Conservation (phyloP, 495 filamentous ascomycete genomes). For the Neurospora sp. region DNA sequence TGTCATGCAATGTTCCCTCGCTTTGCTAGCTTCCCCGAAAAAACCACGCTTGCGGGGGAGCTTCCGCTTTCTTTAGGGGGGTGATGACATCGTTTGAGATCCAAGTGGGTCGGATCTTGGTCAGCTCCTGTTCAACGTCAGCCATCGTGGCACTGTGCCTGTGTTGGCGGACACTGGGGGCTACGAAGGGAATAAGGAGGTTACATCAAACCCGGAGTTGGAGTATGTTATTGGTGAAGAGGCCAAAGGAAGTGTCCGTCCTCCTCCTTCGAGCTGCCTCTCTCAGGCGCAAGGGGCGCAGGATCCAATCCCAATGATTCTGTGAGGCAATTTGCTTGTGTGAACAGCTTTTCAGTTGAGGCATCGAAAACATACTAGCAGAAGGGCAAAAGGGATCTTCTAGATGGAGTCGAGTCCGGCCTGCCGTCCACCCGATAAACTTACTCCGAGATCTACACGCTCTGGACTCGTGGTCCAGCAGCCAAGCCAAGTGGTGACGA, state of each 20-base stretch:
- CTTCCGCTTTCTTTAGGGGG: background rate
- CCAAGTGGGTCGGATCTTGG: background rate
- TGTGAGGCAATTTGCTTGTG: background rate
- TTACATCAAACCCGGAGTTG: background rate
- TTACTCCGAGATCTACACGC: background rate
- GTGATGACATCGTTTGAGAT: background rate
- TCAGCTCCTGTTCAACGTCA: background rate
- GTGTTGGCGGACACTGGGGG: background rate
- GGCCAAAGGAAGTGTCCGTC: background rate
- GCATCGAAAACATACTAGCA: background rate
- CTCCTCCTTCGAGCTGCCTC: background rate
- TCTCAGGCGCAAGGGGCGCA: background rate
- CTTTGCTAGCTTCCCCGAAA: background rate
- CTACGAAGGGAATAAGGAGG: background rate
- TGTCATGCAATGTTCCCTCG: background rate
- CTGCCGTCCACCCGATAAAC: background rate
- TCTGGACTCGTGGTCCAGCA: background rate
- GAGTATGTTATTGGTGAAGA: background rate
- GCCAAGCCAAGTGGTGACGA: background rate
- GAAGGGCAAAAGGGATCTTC: background rate
- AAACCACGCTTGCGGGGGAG: background rate
- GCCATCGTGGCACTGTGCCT: background rate
- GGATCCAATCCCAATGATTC: background rate
- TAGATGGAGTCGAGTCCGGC: background rate
- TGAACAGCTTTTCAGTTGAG: background rate